Evolutionary conservation across 352 stramenopile species (phyloP), one percentile per base, ranked within the genome.

Genomic region (Albugo candida): DNA sequence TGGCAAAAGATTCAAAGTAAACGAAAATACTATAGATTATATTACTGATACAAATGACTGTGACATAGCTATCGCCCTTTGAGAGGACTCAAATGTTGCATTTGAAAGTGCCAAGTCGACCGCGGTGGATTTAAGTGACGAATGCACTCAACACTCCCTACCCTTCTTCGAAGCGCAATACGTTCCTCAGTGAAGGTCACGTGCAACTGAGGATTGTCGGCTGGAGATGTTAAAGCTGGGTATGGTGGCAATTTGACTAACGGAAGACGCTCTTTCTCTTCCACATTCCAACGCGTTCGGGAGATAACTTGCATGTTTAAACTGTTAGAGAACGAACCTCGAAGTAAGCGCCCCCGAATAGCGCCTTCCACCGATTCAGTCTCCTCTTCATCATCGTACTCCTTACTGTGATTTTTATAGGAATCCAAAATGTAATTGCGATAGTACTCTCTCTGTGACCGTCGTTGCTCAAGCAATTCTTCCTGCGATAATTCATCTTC

Each of bases 31-130:
- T 31, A 31, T 31, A 31, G 24, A 31, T 31, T 8, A 31, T 31
- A 31, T 31, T 31, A 31, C 3, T 31, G 24, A 31, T 31, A 31
- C 24, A 31, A 31, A 31, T 31, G 24, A 31, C 24, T 31, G 24
- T 10, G 24, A 31, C 24, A 31, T 31, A 31, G n/a, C 24, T 31
- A 31, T 31, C 24, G 24, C 24, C 24, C 24, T 31, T 31, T 31
- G 8, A 31, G 24, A 31, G 24, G 24, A 31, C 24, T 31, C 24
- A 87, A 80, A 62, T 76, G 52, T 31, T 76, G 71, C 67, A 81
- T 87, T 49, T 87, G 75, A 52, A 87, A 84, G 64, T 67, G 68
- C 75, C 75, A 87, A 21, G 75, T 87, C 4, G 75, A 83, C 27
- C 71, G 70, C 19, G 75, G 75, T 37, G 75, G 75, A 41, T 71